phyloP scores from a whole-genome alignment of 257 asterid genomes.

The Thymus mandschuricus region DNA sequence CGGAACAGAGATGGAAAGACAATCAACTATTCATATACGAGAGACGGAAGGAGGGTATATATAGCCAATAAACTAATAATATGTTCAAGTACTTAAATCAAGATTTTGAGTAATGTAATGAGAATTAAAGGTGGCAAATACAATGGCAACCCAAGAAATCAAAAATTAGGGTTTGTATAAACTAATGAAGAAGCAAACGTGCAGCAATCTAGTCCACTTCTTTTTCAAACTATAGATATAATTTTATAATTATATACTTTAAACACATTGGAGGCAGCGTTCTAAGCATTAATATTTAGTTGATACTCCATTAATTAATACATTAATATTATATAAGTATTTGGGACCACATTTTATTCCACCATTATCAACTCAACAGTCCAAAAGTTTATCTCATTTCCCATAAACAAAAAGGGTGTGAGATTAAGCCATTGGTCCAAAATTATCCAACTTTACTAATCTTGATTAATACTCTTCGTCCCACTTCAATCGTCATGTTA shows the following conservation, averaged over 20 bases:
- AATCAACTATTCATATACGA: background rate
- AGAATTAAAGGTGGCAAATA: constrained; percentile 25
- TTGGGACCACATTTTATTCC: constrained; percentile 39
- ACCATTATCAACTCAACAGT: constrained; percentile 16
- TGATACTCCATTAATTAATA: background rate
- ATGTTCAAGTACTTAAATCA: constrained; percentile 18
- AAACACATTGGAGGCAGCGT: constrained; percentile 34
- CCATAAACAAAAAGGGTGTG: constrained; percentile 21
- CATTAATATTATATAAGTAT: background rate
- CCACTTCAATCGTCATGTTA: too few species aligned
- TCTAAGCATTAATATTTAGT: constrained; percentile 7
- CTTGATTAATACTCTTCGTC: background rate
- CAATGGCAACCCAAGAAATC: constrained; percentile 26
- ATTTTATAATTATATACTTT: constrained; percentile 31
- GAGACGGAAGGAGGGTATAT: background rate
- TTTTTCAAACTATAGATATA: constrained; percentile 27
- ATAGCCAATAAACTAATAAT: background rate
- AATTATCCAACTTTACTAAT: background rate
- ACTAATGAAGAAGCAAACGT: constrained; percentile 38
- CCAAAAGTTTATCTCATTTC: background rate
- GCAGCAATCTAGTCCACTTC: constrained; percentile 46
- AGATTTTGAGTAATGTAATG: constrained; percentile 28
- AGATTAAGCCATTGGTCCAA: background rate
- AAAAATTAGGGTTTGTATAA: constrained; percentile 39
- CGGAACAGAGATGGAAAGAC: too few species aligned